phyloP scores from a whole-genome alignment of 805 yeast genomes.

The Saturnispora halmiae region DNA sequence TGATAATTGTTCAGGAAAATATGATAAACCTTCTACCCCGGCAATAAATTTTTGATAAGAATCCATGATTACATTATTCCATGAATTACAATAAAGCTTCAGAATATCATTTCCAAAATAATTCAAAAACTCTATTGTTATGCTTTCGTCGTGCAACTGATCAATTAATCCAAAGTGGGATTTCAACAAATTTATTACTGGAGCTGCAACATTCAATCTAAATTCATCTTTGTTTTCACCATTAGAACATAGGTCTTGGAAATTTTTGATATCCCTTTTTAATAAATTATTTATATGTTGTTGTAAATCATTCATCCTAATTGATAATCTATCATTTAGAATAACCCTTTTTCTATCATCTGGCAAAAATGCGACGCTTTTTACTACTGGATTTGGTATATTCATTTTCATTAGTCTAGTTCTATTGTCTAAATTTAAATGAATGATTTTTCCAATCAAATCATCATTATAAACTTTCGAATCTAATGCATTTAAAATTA shows the following conservation, averaged over 20 bases:
- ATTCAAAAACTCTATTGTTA: conserved; percentile 6
- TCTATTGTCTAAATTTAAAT: conserved; percentile 65
- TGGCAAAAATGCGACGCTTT: conserved; percentile 40
- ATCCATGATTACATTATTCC: conserved; percentile 7
- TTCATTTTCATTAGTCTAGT: conserved; percentile 43
- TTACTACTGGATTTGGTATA: conserved; percentile 35
- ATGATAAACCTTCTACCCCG: not conserved
- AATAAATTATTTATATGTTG: conserved; percentile 7
- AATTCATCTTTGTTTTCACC: not conserved
- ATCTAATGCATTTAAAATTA: conserved; percentile 52
- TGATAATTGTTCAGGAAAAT: conserved; percentile 10
- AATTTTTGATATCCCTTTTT: conserved; percentile 5
- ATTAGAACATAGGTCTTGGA: conserved; percentile 3
- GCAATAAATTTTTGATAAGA: conserved; percentile 5
- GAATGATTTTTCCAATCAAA: conserved; percentile 60
- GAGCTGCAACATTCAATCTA: conserved; percentile 4
- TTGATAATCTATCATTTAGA: conserved; percentile 60
- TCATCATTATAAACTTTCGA: conserved; percentile 56
- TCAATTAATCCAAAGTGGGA: conserved; percentile 9
- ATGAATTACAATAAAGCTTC: conserved; percentile 7
- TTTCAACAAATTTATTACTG: conserved; percentile 4
- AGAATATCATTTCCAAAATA: conserved; percentile 8
- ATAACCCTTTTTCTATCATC: conserved; percentile 65
- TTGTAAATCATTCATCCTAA: conserved; percentile 39
- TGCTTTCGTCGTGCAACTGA: conserved; percentile 8